Evolutionary conservation across 1,284 basidiomycete species (phyloP), one percentile per base, ranked within the genome.

Genomic region (Apiotrichum veenhuisii): DNA sequence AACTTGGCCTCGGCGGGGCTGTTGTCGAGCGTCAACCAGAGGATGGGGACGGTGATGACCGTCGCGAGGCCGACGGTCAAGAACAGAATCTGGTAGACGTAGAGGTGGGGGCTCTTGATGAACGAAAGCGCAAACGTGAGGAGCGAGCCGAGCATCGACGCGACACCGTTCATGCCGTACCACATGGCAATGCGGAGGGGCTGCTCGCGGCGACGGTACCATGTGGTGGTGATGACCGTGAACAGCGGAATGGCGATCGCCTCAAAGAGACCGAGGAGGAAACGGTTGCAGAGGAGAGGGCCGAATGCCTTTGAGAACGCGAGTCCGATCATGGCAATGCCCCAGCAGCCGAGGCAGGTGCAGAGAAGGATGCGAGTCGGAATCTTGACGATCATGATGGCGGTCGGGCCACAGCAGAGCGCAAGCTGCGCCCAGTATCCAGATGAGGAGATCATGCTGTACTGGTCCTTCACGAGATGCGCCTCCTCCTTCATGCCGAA

Each of bases 191-290:
- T 61, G 47, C 71, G 69, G 37, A 71, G 52, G 1, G 70, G 69
- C 64, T 74, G 71, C 65, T 77, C 76, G 22, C 69, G 68, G 46
- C 77, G 69, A 43, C 76, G 63, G 64, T 77, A 78, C 76, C 76
- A 78, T 20, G 73, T 72, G 11, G 70, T 63, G 20, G 75, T 77
- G 50, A 78, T 64, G 54, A 78, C 65, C n/a, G 75, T 66, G 63
- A 77, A 77, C 14, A 78, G 63, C 1, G 75, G 76, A 7, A 78
- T 59, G 55, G 71, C 72, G 14, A 70, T 69, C 7, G 76, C 72
- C 52, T 77, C 76, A 47, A 76, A 76, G 1, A 76, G 67, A 53
- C 74, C 76, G n/a, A 77, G 63, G 20, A 77, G 54, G 65, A 75
- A 73, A 37, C 74, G 68, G 27, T 66, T 71, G 27, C 64, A 72